phyloP scores from a whole-genome alignment of 2,329 filamentous ascomycete genomes.

The Waltergamsia citrina region DNA sequence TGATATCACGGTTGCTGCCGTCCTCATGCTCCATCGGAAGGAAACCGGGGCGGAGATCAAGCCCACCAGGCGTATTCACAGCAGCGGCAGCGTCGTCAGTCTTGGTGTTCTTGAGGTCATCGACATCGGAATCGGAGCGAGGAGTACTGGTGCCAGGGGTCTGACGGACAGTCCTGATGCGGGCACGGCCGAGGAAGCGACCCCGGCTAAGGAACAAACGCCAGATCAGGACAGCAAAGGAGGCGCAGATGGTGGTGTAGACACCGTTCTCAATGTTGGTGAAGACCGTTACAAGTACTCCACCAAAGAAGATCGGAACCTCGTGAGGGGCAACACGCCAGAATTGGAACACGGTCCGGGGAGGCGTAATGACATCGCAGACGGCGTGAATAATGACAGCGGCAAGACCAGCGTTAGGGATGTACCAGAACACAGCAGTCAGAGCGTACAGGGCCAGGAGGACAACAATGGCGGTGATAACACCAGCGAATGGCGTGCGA shows the following conservation, averaged over 20 bases:
- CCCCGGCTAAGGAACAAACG: constrained; percentile 71
- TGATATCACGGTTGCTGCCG: constrained; percentile 37
- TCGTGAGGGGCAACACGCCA: constrained; percentile 80
- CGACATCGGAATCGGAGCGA: constrained; percentile 37
- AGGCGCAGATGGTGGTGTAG: constrained; percentile 68
- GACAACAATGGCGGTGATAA: constrained; percentile 75
- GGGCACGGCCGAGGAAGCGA: constrained; percentile 68
- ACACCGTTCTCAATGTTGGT: constrained; percentile 76
- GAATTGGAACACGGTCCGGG: constrained; percentile 77
- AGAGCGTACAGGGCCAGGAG: constrained; percentile 78
- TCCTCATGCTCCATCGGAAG: constrained; percentile 39
- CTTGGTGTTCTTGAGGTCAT: constrained; percentile 6
- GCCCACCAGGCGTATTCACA: constrained; percentile 32
- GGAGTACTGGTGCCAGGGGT: constrained; percentile 54
- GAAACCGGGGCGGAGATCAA: constrained; percentile 28
- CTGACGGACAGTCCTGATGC: constrained; percentile 76
- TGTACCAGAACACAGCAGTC: constrained; percentile 80
- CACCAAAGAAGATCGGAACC: constrained; percentile 75
- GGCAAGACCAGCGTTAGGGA: constrained; percentile 65
- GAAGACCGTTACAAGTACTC: constrained; percentile 77
- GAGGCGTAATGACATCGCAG: constrained; percentile 74
- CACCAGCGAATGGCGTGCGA: constrained; percentile 75
- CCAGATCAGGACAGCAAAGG: constrained; percentile 64
- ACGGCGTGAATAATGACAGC: constrained; percentile 90
- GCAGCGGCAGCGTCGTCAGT: neutral